These are phyloP conservation scores for Chalciporus sp. DNA, from an alignment of 1,284 basidiomycete species.

Conservation along the genomic window DNA sequence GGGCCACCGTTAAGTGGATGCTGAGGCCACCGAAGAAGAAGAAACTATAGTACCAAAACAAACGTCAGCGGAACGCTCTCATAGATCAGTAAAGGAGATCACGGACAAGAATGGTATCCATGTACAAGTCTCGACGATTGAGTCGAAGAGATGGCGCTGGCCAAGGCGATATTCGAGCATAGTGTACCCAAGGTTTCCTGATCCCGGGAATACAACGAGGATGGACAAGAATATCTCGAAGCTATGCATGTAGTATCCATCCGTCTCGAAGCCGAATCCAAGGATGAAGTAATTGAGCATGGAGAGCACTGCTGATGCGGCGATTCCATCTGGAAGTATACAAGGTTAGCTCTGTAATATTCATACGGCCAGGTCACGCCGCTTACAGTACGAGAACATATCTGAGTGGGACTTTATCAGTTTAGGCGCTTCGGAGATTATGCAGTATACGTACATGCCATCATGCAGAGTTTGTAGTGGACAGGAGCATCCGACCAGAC, in stretches of 20 bases:
- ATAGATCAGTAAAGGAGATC: slow-evolving; percentile 17
- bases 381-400: slow-evolving; percentile 83
- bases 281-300: slow-evolving; percentile 73
- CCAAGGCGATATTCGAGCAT: slow-evolving; percentile 79
- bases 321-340: slow-evolving; percentile 64
- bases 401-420: slow-evolving; percentile 52
- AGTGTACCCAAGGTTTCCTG: slow-evolving; percentile 73
- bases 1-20: slow-evolving; percentile 70
- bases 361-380: not conserved
- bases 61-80: slow-evolving; percentile 1
- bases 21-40: slow-evolving; percentile 85
- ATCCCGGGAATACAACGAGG: slow-evolving; percentile 72
- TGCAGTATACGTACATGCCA: slow-evolving; percentile 63
- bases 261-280: slow-evolving; percentile 64
- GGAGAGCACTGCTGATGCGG: slow-evolving; percentile 64
- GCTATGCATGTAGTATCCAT: slow-evolving; percentile 70
- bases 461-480: slow-evolving; percentile 82
- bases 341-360: not conserved
- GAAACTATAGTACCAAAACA: slow-evolving; percentile 51
- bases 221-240: slow-evolving; percentile 81
- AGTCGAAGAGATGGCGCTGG: slow-evolving; percentile 45
- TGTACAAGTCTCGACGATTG: slow-evolving; percentile 57
- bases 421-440: not conserved
- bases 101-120: slow-evolving; percentile 84
- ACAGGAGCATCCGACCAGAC: slow-evolving; percentile 76